Conservation (phyloP, 2,329 filamentous ascomycete species). For the Arachnopeziza araneosa region DNA sequence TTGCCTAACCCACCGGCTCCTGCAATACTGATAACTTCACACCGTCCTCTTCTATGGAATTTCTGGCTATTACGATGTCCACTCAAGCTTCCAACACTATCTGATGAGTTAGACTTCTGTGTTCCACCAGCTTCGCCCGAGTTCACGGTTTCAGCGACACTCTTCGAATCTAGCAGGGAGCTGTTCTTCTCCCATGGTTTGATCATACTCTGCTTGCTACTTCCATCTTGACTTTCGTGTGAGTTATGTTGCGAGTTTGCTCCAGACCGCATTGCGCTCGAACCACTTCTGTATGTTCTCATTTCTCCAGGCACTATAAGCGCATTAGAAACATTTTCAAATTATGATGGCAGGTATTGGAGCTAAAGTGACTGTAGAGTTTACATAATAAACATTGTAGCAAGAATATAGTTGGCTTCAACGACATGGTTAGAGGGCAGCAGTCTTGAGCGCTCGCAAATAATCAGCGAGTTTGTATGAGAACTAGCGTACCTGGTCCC, state of each 20-base stretch:
- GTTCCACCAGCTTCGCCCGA: slow-evolving; percentile 4
- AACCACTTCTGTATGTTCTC: slow-evolving; percentile 4
- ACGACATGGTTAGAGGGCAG: too few relatives aligned
- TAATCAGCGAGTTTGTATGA: not conserved
- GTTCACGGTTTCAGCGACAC: slow-evolving; percentile 16
- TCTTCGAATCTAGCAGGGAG: slow-evolving; percentile 6
- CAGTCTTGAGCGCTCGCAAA: too few relatives aligned
- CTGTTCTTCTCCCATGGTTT: slow-evolving; percentile 25
- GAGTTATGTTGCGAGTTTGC: slow-evolving; percentile 17
- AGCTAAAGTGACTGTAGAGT: too few relatives aligned
- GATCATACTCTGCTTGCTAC: slow-evolving; percentile 7
- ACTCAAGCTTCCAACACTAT: slow-evolving; percentile 24
- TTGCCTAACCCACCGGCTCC: slow-evolving; percentile 58
- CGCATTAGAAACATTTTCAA: too few relatives aligned
- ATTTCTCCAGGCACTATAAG: slow-evolving; percentile 6
- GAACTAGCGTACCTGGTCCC: slow-evolving; percentile 30
- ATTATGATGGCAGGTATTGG: too few relatives aligned
- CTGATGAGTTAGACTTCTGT: slow-evolving; percentile 16
- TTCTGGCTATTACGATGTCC: slow-evolving; percentile 34
- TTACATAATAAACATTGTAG: too few relatives aligned
- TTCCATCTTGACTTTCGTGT: slow-evolving; percentile 15
- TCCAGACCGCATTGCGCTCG: slow-evolving; percentile 12
- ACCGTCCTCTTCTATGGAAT: slow-evolving; percentile 55
- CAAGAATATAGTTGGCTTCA: too few relatives aligned
- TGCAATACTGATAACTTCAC: slow-evolving; percentile 56